Percentiles rank a stretch among this genome's conserved stretches.
These are phyloP conservation scores for Mesembryanthemum crystallinum DNA, from an alignment of 148 eudicot species.

Conservation along the genomic window DNA sequence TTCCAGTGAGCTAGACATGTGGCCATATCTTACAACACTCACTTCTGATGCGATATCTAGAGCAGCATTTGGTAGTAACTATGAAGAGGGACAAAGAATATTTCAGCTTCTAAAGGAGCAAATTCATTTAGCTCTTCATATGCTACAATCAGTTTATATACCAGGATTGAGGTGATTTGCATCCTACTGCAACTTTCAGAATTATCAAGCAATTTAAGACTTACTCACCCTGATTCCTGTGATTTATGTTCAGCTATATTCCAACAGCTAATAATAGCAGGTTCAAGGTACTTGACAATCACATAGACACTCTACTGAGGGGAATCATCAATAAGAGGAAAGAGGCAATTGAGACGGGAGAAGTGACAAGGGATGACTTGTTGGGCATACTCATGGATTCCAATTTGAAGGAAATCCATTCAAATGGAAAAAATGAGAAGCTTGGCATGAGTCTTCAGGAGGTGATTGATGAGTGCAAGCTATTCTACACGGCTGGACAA, in stretches of 20 bases:
- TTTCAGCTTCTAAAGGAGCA: constrained; percentile 28
- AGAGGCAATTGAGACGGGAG: not conserved
- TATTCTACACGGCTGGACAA: not conserved
- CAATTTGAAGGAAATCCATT: constrained; percentile 1
- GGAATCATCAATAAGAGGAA: not conserved
- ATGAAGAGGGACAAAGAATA: constrained; percentile 23
- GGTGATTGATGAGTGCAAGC: constrained; percentile 7
- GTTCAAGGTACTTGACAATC: not conserved
- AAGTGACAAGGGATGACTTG: not conserved
- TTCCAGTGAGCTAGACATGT: constrained; percentile 21
- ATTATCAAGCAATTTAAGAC: not conserved
- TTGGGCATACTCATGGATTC: constrained; percentile 12
- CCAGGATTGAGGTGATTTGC: constrained; percentile 22
- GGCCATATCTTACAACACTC: constrained; percentile 12
- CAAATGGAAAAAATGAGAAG: not conserved
- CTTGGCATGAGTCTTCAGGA: constrained; percentile 14
- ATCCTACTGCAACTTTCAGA: not conserved
- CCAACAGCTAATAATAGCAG: constrained; percentile 11
- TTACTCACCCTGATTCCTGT: not conserved
- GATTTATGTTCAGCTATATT: constrained; percentile 2
- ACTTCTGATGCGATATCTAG: constrained; percentile 29
- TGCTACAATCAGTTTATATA: constrained; percentile 22
- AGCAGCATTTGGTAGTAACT: constrained; percentile 32
- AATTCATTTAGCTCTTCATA: not conserved
- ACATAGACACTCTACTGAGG: not conserved